phyloP scores from a whole-genome alignment of 371 early-diverging fungal species.

The Smittium culicis region DNA sequence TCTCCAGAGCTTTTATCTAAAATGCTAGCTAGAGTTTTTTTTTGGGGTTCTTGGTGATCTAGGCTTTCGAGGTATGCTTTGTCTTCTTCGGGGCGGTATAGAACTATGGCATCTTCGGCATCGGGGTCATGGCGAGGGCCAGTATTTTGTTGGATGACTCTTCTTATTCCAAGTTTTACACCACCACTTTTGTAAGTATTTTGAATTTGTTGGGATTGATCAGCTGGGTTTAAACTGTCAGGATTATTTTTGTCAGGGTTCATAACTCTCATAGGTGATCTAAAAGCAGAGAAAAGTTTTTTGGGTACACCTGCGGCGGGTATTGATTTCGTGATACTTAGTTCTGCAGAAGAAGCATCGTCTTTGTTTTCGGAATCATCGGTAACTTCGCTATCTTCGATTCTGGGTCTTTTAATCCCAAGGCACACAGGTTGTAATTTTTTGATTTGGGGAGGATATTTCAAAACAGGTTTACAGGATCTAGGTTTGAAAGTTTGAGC shows the following conservation, averaged over 20 bases:
- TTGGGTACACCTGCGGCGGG: constrained; percentile 8
- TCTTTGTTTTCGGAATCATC: constrained; percentile 3
- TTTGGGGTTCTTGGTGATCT: constrained; percentile 16
- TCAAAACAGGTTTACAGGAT: not conserved
- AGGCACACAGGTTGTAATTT: constrained; percentile 1
- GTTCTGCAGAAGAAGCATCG: not conserved
- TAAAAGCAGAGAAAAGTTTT: constrained; percentile 31
- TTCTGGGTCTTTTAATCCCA: constrained; percentile 6
- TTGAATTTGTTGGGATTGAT: not conserved
- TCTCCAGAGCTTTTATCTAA: constrained; percentile 11
- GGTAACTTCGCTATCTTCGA: not conserved
- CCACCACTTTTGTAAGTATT: constrained; percentile 3
- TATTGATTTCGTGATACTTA: not conserved
- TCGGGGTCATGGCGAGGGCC: constrained; percentile 75
- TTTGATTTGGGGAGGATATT: not conserved
- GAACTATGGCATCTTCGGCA: constrained; percentile 66
- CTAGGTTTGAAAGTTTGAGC: not conserved
- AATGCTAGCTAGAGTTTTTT: constrained; percentile 36
- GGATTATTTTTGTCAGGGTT: constrained; percentile 7
- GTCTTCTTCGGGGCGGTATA: constrained; percentile 42
- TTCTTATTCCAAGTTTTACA: constrained; percentile 45
- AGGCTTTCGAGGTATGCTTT: constrained; percentile 25
- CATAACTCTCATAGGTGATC: constrained; percentile 21
- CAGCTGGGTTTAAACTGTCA: constrained; percentile 4
- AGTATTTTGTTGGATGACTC: constrained; percentile 32